A percentile compares a stretch with the other conserved stretches of the same genome.
Evolutionary conservation across 441 rosid species (phyloP).

Genomic region (Corymbia calophylla): DNA sequence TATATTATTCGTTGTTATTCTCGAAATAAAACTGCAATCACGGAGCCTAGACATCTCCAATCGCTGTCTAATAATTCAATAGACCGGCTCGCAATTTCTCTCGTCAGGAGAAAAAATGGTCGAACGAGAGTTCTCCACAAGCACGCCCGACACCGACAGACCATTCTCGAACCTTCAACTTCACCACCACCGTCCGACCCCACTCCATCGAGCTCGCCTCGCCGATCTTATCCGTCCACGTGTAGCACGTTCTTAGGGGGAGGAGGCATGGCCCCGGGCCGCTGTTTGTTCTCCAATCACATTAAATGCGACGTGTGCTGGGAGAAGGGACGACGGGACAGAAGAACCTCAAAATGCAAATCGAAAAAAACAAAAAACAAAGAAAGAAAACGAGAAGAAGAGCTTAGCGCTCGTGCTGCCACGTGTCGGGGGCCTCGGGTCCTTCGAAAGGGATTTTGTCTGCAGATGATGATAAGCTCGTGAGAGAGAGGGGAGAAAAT

Average conservation of each 20-base stretch:
- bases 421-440: background rate
- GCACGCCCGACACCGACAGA: background rate
- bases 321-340: background rate
- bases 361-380: background rate
- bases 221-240: background rate
- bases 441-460: background rate
- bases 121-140: background rate
- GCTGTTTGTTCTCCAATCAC: background rate
- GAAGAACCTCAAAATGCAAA: background rate
- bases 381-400: background rate
- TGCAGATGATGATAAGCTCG: background rate
- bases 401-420: background rate
- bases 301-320: background rate
- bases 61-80: background rate
- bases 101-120: background rate
- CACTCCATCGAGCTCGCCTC: background rate
- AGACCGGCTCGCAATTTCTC: background rate
- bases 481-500: background rate
- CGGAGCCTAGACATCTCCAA: background rate
- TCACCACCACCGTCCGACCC: background rate
- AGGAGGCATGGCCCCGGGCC: background rate
- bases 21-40: background rate
- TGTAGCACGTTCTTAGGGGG: background rate
- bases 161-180: background rate
- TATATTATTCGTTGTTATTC: background rate